Evolutionary conservation across 2,329 filamentous ascomycete genomes (phyloP).

Genomic region (Emericellopsis cladophorae): DNA sequence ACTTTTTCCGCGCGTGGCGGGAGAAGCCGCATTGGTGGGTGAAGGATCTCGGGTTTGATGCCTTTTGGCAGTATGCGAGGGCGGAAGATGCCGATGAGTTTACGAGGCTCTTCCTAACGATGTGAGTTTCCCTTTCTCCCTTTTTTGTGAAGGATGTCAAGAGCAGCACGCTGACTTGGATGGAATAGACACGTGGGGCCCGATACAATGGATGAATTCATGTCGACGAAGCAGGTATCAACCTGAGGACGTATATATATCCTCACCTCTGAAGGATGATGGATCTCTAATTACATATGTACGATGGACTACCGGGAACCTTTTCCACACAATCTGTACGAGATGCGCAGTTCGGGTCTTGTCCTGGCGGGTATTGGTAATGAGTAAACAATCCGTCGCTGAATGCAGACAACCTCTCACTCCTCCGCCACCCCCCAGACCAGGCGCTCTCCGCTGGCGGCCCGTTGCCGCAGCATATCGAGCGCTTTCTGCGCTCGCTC

Average conservation of each 20-base stretch:
- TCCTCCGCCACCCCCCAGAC: conserved; percentile 14
- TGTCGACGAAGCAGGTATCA: conserved; percentile 13
- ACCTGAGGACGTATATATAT: too few species aligned
- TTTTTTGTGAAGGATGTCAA: neutral
- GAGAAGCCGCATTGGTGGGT: conserved; percentile 24
- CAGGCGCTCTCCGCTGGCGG: conserved; percentile 20
- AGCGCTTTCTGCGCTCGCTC: conserved; percentile 20
- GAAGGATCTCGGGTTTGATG: conserved; percentile 18
- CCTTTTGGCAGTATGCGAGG: conserved; percentile 21
- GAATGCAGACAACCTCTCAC: neutral
- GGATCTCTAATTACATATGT: too few species aligned
- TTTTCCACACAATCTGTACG: too few species aligned
- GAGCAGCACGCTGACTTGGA: neutral
- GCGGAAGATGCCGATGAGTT: conserved; percentile 26
- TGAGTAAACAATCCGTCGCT: conserved; percentile 5
- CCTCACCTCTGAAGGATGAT: too few species aligned
- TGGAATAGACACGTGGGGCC: conserved; percentile 17
- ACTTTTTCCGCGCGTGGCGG: conserved; percentile 31
- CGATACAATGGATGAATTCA: conserved; percentile 22
- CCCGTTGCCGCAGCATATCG: conserved; percentile 15
- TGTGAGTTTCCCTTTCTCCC: conserved; percentile 14
- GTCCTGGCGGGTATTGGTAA: neutral
- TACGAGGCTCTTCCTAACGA: conserved; percentile 21
- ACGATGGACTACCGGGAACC: neutral
- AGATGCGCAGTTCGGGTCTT: neutral